Conservation (phyloP, 495 filamentous ascomycete genomes). For the Pseudevernia furfuracea region DNA sequence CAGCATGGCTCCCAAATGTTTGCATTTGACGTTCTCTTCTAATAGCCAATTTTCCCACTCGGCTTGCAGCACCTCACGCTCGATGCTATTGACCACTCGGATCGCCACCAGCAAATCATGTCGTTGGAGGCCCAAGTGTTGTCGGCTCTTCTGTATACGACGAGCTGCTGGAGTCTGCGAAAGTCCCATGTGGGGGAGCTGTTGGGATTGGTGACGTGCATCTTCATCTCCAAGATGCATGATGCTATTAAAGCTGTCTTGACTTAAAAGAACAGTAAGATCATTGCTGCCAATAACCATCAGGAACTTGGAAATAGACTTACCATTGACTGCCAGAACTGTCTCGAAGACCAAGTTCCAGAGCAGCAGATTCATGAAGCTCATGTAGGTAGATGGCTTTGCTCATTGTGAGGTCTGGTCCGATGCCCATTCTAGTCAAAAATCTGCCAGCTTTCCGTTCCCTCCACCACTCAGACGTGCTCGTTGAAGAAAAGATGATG, state of each 20-base stretch:
- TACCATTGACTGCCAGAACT: conserved; percentile 32
- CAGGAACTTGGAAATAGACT: background rate
- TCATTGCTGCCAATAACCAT: too few species aligned
- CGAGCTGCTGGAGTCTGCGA: conserved; percentile 43
- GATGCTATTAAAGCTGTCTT: conserved; percentile 49
- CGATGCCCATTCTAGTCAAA: conserved; percentile 72
- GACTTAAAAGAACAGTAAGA: conserved; percentile 26
- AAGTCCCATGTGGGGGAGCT: background rate
- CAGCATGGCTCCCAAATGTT: conserved; percentile 13
- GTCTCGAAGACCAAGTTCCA: conserved; percentile 20
- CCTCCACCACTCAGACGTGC: conserved; percentile 69
- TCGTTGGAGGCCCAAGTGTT: conserved; percentile 75
- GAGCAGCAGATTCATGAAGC: conserved; percentile 59
- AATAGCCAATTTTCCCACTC: conserved; percentile 90
- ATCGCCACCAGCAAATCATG: conserved; percentile 88
- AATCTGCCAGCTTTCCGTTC: conserved; percentile 73
- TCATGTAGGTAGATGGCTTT: conserved; percentile 77
- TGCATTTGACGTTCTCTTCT: conserved; percentile 44
- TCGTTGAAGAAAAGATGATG: conserved; percentile 58
- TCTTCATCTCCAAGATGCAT: conserved; percentile 32
- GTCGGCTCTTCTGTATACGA: conserved; percentile 66
- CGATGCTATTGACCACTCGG: conserved; percentile 80
- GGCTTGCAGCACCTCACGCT: conserved; percentile 69
- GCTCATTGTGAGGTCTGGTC: conserved; percentile 70
- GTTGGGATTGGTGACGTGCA: background rate